Evolutionary conservation across 139 green algal genomes (phyloP).

Genomic region (Chlorella sp.): DNA sequence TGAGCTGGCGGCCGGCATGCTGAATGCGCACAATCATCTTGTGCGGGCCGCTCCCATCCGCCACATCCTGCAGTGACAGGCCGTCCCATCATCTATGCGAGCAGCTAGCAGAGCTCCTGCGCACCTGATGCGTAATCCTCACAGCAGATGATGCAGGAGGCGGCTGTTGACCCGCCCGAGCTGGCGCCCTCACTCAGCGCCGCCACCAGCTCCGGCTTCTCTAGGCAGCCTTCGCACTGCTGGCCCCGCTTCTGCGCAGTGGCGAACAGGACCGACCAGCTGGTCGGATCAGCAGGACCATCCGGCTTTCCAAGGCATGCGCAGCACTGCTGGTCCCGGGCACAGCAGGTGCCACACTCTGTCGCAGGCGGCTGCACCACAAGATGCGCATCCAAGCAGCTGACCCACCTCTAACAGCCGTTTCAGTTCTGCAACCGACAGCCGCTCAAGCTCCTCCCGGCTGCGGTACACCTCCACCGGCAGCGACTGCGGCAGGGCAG

Average conservation of each 20-base stretch:
- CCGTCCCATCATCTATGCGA: too few relatives aligned
- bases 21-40: too few relatives aligned
- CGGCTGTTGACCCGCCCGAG: constrained; percentile 13
- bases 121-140: constrained; percentile 46
- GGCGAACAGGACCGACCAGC: background rate
- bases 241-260: constrained; percentile 14
- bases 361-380: background rate
- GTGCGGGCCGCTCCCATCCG: too few relatives aligned
- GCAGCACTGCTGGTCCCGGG: too few relatives aligned
- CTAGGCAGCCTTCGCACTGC: constrained; percentile 28
- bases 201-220: constrained; percentile 58
- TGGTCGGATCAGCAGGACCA: too few relatives aligned
- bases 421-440: constrained; percentile 53
- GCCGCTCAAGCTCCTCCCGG: constrained; percentile 44
- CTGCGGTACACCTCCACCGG: constrained; percentile 52
- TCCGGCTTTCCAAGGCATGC: background rate
- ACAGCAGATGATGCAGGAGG: constrained; percentile 65
- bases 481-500: constrained; percentile 32
- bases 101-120: too few relatives aligned
- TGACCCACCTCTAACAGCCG: background rate
- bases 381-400: background rate
- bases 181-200: constrained; percentile 23
- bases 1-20: too few relatives aligned
- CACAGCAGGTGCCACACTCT: too few relatives aligned
- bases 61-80: too few relatives aligned